Evolutionary conservation across 306 rosid species (phyloP), one percentile per base, ranked within the genome.

Genomic region (Quercus alba): DNA sequence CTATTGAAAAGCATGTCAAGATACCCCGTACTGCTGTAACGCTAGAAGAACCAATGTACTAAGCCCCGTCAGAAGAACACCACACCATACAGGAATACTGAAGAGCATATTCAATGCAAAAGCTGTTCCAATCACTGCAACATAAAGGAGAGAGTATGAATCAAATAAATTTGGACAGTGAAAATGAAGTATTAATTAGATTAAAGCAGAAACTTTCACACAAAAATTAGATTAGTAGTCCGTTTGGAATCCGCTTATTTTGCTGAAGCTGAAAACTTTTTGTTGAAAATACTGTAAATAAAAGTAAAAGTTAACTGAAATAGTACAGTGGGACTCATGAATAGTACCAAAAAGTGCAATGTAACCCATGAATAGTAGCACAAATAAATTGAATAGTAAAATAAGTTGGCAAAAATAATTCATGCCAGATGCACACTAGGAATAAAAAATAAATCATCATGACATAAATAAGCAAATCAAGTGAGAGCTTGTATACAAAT

Each of bases 11-110:
- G 46, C n/a, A 30, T 79, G 46, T 72, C 20, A 4, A 73, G 78
- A 9, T 91, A 93, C 99, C 97, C 99, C 99, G 87, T 93, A 95
- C 79, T 95, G 99, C 70, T 95, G 99, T 80, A 95, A 83, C 33
- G 88, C 86, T 55, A 91, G 88, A 83, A 61, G 86, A 69, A 86
- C 19, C 72, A 89, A 79, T 31, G 90, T 89, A 78, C 90, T 89
- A 49, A 89, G 75, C 64, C 92, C 90, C 11, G 92, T 89, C 73
- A 89, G 81, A 76, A 86, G 88, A 74, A 86, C 92, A 1, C 92
- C 92, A 25, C 82, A 74, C 92, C 92, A 89, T 58, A 89, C 0
- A 11, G 92, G 92, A 72, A 89, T 81, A 25, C 62, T 84, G 92
- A 86, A 89, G 77, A 89, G 92, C 88, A 89, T 89, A 70, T 89